Base-by-base conservation (phyloP, 225 moss, liverwort and hornwort genomes). In the Marchantia paleacea region DNA sequence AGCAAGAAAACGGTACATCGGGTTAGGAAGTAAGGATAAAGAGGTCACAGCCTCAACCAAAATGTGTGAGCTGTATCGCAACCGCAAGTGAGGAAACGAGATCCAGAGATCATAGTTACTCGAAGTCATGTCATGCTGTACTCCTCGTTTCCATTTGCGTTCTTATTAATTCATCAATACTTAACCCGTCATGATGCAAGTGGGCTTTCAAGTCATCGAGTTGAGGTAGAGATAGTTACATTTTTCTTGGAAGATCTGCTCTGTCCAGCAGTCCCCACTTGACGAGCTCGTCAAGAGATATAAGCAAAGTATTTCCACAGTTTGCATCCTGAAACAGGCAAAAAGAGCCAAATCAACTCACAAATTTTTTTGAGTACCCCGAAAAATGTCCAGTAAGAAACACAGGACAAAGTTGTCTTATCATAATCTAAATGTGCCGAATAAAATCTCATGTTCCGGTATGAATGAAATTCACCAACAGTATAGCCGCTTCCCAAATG, bases 261-360 rank as follows among this genome's bases (percentile, higher is more conserved):
- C 84, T 84, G 0, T 89, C 82, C 10, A 97, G 87, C 29, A 97
- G 81, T 0, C 93, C 93, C 72, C 94, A 94, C 28, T 89, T 85
- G n/a, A 94, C 94, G 5, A 97, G 94, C 18, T 87, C 80, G 12
- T 97, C 92, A 28, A 94, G 80, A 10, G 94, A 97, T 78, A 97
- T 92, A 57, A 97, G 88, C 57, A 93, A 61, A 25, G 91, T 90
- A 68, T 97, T 97, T 20, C 97, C 92, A 65, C 93, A 97, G 69
- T 97, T 97, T 12, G 96, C 94, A 78, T 96, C 90, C 62, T 87
- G 69, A 24, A 47, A 53, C 58, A 58, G 52, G 60, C 12, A 73
- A 14, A n/a, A 19, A 67, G 55, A 15, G 75, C 24, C 75, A 79
- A 0, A 7, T n/a, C 18, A 58, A 18, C 19, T 48, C 39, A 10